These are phyloP conservation scores for Panellus pusillus DNA, from an alignment of 768 basidiomycete genomes.

Conservation along the genomic window DNA sequence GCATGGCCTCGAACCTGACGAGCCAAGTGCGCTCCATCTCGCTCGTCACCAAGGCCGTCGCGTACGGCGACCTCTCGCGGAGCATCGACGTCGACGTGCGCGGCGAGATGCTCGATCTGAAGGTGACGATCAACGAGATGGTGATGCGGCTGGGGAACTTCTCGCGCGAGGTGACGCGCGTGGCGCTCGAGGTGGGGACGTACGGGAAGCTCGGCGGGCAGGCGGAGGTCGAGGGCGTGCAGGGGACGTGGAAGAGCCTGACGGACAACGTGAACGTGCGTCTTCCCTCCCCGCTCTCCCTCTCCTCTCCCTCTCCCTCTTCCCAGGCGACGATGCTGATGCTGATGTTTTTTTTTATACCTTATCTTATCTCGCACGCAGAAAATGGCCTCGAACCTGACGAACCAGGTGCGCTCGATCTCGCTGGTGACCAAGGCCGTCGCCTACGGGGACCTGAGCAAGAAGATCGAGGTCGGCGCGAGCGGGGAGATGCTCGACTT, in stretches of 20 bases:
- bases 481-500: conserved; percentile 21
- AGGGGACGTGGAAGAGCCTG: conserved; percentile 15
- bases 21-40: conserved; percentile 16
- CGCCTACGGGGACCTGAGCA: conserved; percentile 14
- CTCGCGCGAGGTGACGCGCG: conserved; percentile 16
- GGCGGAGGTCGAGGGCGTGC: conserved; percentile 16
- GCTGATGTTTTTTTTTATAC: too few species aligned
- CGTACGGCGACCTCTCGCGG: conserved; percentile 46
- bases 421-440: conserved; percentile 17
- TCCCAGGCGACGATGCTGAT: too few species aligned
- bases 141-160: conserved; percentile 16
- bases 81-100: conserved; percentile 75
- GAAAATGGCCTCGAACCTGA: conserved; percentile 17
- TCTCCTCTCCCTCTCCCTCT: conserved; percentile 37
- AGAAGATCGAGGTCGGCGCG: conserved; percentile 18
- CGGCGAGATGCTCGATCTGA: conserved; percentile 77
- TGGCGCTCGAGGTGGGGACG: conserved; percentile 17
- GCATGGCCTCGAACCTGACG: conserved; percentile 51
- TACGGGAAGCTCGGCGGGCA: conserved; percentile 15
- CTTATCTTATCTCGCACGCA: too few species aligned
- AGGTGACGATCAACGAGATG: conserved; percentile 63
- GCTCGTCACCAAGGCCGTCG: conserved; percentile 12
- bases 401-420: conserved; percentile 9
- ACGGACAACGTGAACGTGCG: conserved; percentile 20
- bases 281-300: too few species aligned